Evolutionary conservation across 768 basidiomycete species (phyloP).

Genomic region (Suillus decipiens): DNA sequence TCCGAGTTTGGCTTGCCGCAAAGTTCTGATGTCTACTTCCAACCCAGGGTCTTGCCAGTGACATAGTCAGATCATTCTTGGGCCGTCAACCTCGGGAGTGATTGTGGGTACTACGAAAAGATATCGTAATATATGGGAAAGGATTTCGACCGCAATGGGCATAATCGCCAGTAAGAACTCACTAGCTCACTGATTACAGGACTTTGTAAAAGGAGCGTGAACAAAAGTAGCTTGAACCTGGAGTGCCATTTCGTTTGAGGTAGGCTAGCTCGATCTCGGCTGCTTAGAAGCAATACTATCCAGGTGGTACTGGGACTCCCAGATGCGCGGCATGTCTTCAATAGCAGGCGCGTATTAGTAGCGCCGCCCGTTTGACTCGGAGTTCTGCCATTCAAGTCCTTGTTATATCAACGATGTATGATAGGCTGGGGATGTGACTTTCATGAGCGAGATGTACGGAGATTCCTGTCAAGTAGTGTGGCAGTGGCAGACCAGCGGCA

Average conservation of each 20-base stretch:
- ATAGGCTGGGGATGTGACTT: background rate
- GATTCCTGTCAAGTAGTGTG: background rate
- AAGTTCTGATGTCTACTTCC: background rate
- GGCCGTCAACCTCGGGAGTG: background rate
- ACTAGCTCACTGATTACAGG: too few species aligned
- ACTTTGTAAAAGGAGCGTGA: background rate
- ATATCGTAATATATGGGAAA: too few species aligned
- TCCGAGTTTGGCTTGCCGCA: background rate
- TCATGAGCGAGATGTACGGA: slow-evolving; percentile 1
- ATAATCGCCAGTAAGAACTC: too few species aligned
- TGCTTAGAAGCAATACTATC: background rate
- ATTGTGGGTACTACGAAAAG: background rate
- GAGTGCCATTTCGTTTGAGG: background rate
- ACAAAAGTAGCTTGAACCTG: background rate
- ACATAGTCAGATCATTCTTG: background rate
- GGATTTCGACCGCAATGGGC: too few species aligned
- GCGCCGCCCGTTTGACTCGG: background rate
- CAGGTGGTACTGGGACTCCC: too few species aligned
- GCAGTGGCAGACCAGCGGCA: background rate
- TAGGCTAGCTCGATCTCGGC: background rate
- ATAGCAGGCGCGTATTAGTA: background rate
- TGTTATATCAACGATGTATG: background rate
- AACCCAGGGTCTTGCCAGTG: background rate
- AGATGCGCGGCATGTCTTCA: background rate
- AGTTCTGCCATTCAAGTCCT: background rate